Conservation (phyloP, 495 filamentous ascomycete species). For the Thermochaetoides thermophila region DNA sequence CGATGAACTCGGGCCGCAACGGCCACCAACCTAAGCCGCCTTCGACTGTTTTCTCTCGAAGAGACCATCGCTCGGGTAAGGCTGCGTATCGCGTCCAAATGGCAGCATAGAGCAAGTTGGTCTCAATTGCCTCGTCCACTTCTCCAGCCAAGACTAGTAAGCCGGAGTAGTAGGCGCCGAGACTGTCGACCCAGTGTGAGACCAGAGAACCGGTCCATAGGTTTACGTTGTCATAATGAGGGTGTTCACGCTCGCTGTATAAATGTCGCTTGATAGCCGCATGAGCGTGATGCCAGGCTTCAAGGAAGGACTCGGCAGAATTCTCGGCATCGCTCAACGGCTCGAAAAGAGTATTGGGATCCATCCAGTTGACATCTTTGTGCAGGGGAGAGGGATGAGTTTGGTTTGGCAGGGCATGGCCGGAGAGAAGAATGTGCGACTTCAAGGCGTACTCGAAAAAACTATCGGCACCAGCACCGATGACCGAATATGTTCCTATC, state of each 20-base stretch:
- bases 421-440: conserved; percentile 75
- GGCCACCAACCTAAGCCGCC: conserved; percentile 86
- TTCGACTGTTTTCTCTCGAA: conserved; percentile 72
- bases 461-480: conserved; percentile 91
- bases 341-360: conserved; percentile 40
- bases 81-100: conserved; percentile 90
- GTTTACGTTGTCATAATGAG: conserved; percentile 85
- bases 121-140: conserved; percentile 75
- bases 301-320: conserved; percentile 60
- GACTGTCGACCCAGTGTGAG: conserved; percentile 87
- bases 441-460: conserved; percentile 98
- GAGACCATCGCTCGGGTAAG: conserved; percentile 86
- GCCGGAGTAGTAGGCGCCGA: conserved; percentile 90
- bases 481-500: conserved; percentile 75
- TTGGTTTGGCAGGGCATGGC: conserved; percentile 39
- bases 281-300: conserved; percentile 77
- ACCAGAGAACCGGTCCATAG: conserved; percentile 62
- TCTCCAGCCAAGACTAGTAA: conserved; percentile 77
- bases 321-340: conserved; percentile 51
- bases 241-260: conserved; percentile 56
- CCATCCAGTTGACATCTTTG: conserved; percentile 26
- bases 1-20: conserved; percentile 87
- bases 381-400: conserved; percentile 15
- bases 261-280: conserved; percentile 76
- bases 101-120: conserved; percentile 78